A percentile compares a stretch with the other conserved stretches of the same genome.
Evolutionary conservation across 73 alveolate genomes (phyloP).

Genomic region (Uronychia binucleata): DNA sequence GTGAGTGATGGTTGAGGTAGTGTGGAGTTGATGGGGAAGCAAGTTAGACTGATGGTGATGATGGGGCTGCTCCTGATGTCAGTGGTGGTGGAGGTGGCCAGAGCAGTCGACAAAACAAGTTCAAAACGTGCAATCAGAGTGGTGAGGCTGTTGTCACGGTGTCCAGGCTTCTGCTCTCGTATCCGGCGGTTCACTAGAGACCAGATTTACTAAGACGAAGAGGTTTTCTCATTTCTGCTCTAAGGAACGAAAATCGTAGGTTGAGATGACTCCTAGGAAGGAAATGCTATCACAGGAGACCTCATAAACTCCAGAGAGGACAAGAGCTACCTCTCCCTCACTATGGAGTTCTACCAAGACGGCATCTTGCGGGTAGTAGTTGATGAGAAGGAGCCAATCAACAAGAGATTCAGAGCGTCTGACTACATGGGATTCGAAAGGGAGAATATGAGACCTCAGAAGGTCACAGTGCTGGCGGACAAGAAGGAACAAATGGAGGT

Average conservation of each 20-base stretch:
- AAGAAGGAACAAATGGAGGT: constrained; percentile 10
- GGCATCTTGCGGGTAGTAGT: constrained; percentile 45
- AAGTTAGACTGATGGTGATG: no score
- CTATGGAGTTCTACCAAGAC: constrained; percentile 20
- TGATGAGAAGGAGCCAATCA: constrained; percentile 28
- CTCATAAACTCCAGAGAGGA: constrained; percentile 35
- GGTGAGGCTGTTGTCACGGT: not conserved
- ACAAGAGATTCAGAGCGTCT: constrained; percentile 32
- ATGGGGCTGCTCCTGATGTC: no score
- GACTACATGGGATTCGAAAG: constrained; percentile 30
- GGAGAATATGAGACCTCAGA: not conserved
- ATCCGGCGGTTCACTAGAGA: not conserved
- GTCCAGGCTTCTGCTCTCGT: not conserved
- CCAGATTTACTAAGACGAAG: not conserved
- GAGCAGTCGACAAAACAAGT: constrained; percentile 1
- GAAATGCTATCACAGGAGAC: constrained; percentile 18
- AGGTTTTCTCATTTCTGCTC: not conserved
- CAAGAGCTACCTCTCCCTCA: constrained; percentile 9
- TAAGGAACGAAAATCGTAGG: not conserved
- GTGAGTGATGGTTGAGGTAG: no score
- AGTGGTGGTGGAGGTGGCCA: not conserved
- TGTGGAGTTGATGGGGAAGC: no score
- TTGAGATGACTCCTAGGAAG: not conserved
- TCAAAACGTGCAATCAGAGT: constrained; percentile 2
- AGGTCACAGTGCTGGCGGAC: not conserved